Evolutionary conservation across 1,139 yeast genomes (phyloP), one percentile per base, ranked within the genome.

Genomic region (Nakaseomyces nivariensis): DNA sequence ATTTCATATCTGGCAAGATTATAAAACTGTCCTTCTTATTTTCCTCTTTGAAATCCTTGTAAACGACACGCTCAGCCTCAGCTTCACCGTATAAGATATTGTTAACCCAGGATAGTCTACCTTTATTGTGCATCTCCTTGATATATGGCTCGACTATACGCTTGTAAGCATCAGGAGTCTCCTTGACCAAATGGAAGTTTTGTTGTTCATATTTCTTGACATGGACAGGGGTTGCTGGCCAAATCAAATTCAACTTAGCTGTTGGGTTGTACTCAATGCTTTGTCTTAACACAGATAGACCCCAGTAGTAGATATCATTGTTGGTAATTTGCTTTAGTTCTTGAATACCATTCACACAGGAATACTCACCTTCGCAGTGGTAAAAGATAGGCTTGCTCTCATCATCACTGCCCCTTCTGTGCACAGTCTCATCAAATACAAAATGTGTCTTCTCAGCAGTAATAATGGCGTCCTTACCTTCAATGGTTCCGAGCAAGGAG

Each of bases 211-310:
- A 88, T 67, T 92, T 94, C 49, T 76, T 76, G 49, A 92, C 81
- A 62, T 92, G 98, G 9, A 83, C 78, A 47, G 80, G 83, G 0
- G 97, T 84, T 0, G 98, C 97, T 1, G 99, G 99, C 66, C 79
- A 88, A 26, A 92, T 82, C 52, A 92, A 57, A 58, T 84, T 88
- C 51, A 87, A 62, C 62, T 90, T 90, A 10, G 84, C 83, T 0
- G 81, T 76, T 0, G 95, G 89, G 9, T 59, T 57, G 0, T 57
- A 54, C 0, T 71, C 71, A 27, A 82, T 58, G 46, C 72, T 70
- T 58, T 82, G 86, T 4, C 59, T 59, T 43, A 84, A 58, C 0
- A 76, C 67, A 0, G 79, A 78, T 45, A 77, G 66, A 6, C 87
- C 85, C 97, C 97, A 90, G 55, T 75, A 76, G 61, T 90, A 92